Evolutionary conservation across 108 stramenopile species (phyloP), one percentile per base, ranked within the genome.

Genomic region (Thalassiosira profunda): DNA sequence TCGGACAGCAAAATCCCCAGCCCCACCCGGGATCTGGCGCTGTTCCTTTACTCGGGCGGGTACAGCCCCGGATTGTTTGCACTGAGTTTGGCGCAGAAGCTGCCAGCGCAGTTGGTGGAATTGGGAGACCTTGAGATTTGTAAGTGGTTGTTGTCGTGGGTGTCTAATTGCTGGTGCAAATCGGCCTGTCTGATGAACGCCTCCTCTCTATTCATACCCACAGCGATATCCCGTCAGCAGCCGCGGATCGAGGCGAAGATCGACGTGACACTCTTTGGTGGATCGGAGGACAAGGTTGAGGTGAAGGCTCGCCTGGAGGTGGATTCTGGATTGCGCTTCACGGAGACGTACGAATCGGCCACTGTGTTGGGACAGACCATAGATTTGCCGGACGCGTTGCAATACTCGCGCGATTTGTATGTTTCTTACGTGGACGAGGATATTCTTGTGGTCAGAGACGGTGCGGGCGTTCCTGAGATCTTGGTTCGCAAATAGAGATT

Each of bases 401-500:
- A 86, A 58, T 96, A 92, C 63, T 69, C 81, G 2, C 79, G 95
- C 25, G 85, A 87, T 28, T 63, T 96, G 52, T 96, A 87, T 78
- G 86, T 93, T 18, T 87, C 89, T 18, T 97, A 94, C 63, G 80
- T 97, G 10, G 96, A 97, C 69, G 92, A 97, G 28, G 96, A 97
- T 57, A 61, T 97, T 51, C 62, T 97, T 54, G 83, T 97, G 11
- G 84, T 91, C 2, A 72, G 96, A 21, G 93, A 97, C 81, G 89
- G 65, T 14, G 67, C 78, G 43, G 96, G 96, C 30, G 83, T 92
- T 20, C 92, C 93, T 14, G 96, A 97, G 64, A 82, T 97, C 33
- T 72, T 96, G 63, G 80, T 92, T 8, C 82, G 96, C 10, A 89
- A 89, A 67, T 76, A 62, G 24, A 52, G 1, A 31, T 52, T 0